Percentiles rank a stretch among this genome's conserved stretches.
Evolutionary conservation across 192 early-diverging fungal genomes (phyloP).

Genomic region (Dissophora globulifera): DNA sequence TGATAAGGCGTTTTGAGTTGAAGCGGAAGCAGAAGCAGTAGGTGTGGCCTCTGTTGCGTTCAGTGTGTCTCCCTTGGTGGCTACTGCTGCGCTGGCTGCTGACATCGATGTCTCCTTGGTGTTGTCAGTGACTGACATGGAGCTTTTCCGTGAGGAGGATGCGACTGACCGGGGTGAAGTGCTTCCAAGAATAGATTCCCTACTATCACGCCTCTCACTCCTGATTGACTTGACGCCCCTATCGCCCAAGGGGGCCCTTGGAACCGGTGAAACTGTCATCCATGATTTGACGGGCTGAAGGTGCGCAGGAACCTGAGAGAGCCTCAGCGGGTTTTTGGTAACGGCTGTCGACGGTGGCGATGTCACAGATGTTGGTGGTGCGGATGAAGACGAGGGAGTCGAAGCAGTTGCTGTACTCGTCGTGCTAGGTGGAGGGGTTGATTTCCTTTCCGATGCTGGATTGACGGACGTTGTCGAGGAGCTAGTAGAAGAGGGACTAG

Average conservation of each 20-base stretch:
- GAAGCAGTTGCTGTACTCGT: neutral
- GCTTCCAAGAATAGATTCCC: constrained; percentile 6
- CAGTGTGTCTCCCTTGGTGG: constrained; percentile 6
- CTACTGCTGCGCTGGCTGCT: neutral
- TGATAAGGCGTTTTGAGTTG: neutral
- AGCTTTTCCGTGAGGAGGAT: constrained; percentile 31
- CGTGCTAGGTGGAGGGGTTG: constrained; percentile 1
- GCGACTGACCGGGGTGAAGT: constrained; percentile 5
- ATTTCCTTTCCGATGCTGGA: constrained; percentile 2
- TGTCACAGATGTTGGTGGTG: neutral
- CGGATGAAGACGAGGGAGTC: neutral
- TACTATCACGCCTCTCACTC: constrained; percentile 20
- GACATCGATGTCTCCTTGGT: constrained; percentile 3
- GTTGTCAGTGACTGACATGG: constrained; percentile 7
- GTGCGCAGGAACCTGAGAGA: constrained; percentile 34
- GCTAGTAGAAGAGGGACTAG: neutral
- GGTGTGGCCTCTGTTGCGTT: neutral
- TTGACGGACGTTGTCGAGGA: neutral
- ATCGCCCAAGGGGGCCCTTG: constrained; percentile 18
- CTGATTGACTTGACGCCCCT: constrained; percentile 4
- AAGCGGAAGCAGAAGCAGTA: neutral
- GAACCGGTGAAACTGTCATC: constrained; percentile 36
- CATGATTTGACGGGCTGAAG: constrained; percentile 45
- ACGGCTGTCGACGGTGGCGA: neutral
- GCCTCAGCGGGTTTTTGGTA: constrained; percentile 24